Conservation (phyloP, 495 filamentous ascomycete genomes). For the Haplographium delicatum region DNA sequence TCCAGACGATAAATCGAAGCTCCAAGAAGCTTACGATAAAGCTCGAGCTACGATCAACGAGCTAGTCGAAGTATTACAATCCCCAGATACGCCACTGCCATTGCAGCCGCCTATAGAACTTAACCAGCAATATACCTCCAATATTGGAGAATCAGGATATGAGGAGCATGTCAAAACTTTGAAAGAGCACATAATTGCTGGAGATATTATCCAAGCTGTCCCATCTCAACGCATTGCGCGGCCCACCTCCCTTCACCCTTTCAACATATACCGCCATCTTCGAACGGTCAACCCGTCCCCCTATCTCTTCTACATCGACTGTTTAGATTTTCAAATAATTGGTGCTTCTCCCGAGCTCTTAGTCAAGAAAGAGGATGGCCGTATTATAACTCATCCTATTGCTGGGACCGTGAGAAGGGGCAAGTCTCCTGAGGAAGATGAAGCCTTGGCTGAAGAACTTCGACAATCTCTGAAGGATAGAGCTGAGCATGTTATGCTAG, state of each 20-base stretch:
- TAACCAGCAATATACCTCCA: conserved; percentile 79
- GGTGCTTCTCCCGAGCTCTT: conserved; percentile 92
- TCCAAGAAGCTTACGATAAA: conserved; percentile 56
- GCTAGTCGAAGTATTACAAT: conserved; percentile 62
- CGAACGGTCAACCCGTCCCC: conserved; percentile 94
- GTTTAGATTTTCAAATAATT: conserved; percentile 86
- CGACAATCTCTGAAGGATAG: conserved; percentile 82
- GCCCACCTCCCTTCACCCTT: conserved; percentile 85
- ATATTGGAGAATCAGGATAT: conserved; percentile 85
- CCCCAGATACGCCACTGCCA: conserved; percentile 71
- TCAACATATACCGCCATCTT: conserved; percentile 96
- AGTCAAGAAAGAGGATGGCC: conserved; percentile 79
- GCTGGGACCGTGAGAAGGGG: conserved; percentile 91
- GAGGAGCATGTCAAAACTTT: conserved; percentile 74
- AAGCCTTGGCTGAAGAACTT: conserved; percentile 70
- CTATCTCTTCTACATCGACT: conserved; percentile 94
- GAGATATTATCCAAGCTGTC: conserved; percentile 96
- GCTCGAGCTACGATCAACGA: conserved; percentile 57
- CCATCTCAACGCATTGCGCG: conserved; percentile 89
- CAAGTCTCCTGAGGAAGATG: conserved; percentile 73
- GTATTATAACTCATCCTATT: conserved; percentile 95
- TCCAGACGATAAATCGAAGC: conserved; percentile 42
- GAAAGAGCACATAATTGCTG: conserved; percentile 81
- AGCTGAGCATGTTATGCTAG: conserved; percentile 97
- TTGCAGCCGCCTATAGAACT: conserved; percentile 65